Percentiles rank a stretch among this genome's conserved stretches.
phyloP scores from a whole-genome alignment of 805 yeast species.

The Metschnikowia koreensis region DNA sequence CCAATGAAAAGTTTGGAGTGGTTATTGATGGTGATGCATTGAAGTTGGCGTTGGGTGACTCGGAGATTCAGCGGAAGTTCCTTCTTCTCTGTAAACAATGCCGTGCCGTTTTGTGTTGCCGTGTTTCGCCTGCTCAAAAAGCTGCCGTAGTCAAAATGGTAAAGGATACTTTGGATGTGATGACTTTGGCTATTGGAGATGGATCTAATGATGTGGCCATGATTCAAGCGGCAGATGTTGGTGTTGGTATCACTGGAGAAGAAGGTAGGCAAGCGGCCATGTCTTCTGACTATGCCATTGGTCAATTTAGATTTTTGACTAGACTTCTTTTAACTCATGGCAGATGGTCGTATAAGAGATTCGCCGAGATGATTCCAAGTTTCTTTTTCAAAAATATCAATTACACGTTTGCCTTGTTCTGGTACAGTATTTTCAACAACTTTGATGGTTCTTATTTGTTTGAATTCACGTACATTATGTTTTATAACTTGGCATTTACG shows the following conservation, averaged over 20 bases:
- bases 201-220: slow-evolving; percentile 87
- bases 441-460: slow-evolving; percentile 77
- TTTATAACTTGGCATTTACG: slow-evolving; percentile 78
- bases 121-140: slow-evolving; percentile 83
- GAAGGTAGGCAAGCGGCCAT: slow-evolving; percentile 86
- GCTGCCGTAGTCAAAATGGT: slow-evolving; percentile 72
- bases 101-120: slow-evolving; percentile 75
- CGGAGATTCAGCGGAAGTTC: slow-evolving; percentile 46
- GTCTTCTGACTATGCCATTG: slow-evolving; percentile 82
- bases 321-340: slow-evolving; percentile 74
- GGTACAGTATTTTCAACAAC: slow-evolving; percentile 68
- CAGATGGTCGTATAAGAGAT: slow-evolving; percentile 75
- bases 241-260: slow-evolving; percentile 84
- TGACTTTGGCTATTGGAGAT: slow-evolving; percentile 81
- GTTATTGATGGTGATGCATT: slow-evolving; percentile 73
- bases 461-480: slow-evolving; percentile 75
- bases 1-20: slow-evolving; percentile 55
- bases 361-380: slow-evolving; percentile 76
- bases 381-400: slow-evolving; percentile 76
- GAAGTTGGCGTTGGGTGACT: slow-evolving; percentile 40
- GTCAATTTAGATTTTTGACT: slow-evolving; percentile 69
- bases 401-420: slow-evolving; percentile 70
- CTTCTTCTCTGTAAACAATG: slow-evolving; percentile 72
- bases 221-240: slow-evolving; percentile 84
- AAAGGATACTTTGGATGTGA: slow-evolving; percentile 60